Conservation (phyloP, 331 rosid genomes). For the Telfairia occidentalis region DNA sequence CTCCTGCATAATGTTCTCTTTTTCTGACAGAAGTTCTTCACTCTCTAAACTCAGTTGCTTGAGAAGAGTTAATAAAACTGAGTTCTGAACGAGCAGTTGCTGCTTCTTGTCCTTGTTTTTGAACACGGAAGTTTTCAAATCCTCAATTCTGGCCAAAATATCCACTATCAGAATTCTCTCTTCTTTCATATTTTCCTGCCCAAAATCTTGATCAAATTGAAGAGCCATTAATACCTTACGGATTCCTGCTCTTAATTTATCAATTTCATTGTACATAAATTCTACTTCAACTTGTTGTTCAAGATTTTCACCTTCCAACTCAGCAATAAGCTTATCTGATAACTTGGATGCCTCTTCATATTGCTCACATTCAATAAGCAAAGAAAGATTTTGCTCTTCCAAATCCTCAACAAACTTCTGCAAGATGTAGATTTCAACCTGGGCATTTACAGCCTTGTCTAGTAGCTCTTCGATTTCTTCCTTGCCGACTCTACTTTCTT, state of each 20-base stretch:
- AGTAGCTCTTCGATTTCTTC: conserved; percentile 70
- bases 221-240: conserved; percentile 61
- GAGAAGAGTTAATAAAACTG: conserved; percentile 51
- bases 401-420: conserved; percentile 79
- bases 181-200: conserved; percentile 26
- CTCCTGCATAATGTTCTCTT: conserved; percentile 41
- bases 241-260: conserved; percentile 49
- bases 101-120: conserved; percentile 55
- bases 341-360: conserved; percentile 51
- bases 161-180: conserved; percentile 36
- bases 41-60: conserved; percentile 38
- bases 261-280: conserved; percentile 56
- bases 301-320: conserved; percentile 85
- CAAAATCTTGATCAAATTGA: conserved; percentile 37
- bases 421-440: conserved; percentile 74
- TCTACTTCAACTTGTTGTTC: conserved; percentile 83
- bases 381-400: conserved; percentile 55
- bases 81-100: conserved; percentile 56
- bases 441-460: conserved; percentile 73
- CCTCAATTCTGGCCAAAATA: conserved; percentile 49
- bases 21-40: conserved; percentile 37
- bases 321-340: conserved; percentile 54
- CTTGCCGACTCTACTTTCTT: conserved; percentile 53
- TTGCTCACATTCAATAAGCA: conserved; percentile 58
- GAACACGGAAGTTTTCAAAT: conserved; percentile 42